Conservation (phyloP, 2,329 filamentous ascomycete genomes). For the Trichoderma sp. region DNA sequence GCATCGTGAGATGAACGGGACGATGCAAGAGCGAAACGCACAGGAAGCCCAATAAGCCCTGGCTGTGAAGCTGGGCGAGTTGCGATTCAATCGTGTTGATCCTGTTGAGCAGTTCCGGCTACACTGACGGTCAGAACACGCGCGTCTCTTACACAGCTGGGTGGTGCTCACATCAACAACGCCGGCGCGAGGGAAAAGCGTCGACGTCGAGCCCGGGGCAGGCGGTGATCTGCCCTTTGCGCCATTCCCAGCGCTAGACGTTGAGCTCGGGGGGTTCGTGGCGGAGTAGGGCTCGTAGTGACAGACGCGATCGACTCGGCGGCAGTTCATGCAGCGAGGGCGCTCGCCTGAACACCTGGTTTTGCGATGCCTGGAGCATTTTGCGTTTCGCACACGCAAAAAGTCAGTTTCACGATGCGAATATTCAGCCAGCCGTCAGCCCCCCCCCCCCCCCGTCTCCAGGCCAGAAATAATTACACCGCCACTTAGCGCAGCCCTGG, state of each 20-base stretch:
- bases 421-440: not conserved
- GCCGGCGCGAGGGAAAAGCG: constrained; percentile 21
- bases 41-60: constrained; percentile 20
- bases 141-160: not conserved
- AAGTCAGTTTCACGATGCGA: not conserved
- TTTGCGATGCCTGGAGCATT: constrained; percentile 18
- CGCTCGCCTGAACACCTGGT: constrained; percentile 23
- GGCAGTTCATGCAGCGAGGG: constrained; percentile 21
- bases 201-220: not conserved
- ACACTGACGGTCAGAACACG: constrained; percentile 5
- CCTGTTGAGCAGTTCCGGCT: constrained; percentile 23
- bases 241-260: constrained; percentile 9
- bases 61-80: constrained; percentile 23
- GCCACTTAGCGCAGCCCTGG: too few relatives aligned
- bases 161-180: constrained; percentile 17
- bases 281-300: constrained; percentile 25
- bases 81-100: constrained; percentile 25
- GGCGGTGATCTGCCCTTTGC: constrained; percentile 13
- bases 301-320: constrained; percentile 27
- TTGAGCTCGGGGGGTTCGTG: constrained; percentile 16
- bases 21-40: not conserved
- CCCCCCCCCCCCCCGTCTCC: too few relatives aligned
- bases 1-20: too few relatives aligned
- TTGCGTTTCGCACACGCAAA: constrained; percentile 1
- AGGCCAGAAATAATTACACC: too few relatives aligned